Conservation (phyloP, 225 moss, liverwort and hornwort species). For the Pleurozium schreberi region DNA sequence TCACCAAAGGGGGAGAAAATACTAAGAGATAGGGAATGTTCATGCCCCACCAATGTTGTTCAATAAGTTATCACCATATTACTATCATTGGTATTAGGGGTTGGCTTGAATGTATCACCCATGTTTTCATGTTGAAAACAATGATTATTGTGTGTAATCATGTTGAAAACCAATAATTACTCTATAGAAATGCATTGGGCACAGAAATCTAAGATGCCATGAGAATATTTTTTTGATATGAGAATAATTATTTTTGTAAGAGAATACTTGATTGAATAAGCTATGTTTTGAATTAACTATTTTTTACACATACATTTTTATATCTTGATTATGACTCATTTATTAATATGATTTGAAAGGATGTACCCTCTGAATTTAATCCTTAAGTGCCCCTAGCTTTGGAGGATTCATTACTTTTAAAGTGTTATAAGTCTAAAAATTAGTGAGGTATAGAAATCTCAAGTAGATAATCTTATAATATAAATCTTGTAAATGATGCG, state of each 20-base stretch:
- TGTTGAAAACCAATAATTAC: not conserved
- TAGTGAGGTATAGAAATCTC: not conserved
- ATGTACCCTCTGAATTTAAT: not conserved
- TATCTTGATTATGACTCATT: not conserved
- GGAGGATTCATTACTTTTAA: no score
- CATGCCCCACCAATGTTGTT: rapidly evolving
- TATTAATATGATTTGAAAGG: no score
- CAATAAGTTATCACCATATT: not conserved
- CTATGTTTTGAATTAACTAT: not conserved
- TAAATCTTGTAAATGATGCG: not conserved
- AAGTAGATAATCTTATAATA: not conserved
- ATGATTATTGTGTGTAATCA: not conserved
- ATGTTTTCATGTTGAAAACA: not conserved
- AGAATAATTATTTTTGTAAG: not conserved
- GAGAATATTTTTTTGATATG: not conserved
- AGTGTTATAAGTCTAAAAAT: not conserved
- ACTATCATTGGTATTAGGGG: not conserved
- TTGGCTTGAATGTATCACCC: not conserved
- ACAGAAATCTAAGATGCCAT: not conserved
- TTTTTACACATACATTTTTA: not conserved
- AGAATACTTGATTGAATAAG: not conserved
- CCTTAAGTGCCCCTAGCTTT: not conserved
- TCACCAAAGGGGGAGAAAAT: no score
- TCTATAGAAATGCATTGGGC: not conserved
- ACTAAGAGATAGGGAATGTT: not conserved